phyloP scores from a whole-genome alignment of 257 asterid species.

The Ajuga chamaepitys region DNA sequence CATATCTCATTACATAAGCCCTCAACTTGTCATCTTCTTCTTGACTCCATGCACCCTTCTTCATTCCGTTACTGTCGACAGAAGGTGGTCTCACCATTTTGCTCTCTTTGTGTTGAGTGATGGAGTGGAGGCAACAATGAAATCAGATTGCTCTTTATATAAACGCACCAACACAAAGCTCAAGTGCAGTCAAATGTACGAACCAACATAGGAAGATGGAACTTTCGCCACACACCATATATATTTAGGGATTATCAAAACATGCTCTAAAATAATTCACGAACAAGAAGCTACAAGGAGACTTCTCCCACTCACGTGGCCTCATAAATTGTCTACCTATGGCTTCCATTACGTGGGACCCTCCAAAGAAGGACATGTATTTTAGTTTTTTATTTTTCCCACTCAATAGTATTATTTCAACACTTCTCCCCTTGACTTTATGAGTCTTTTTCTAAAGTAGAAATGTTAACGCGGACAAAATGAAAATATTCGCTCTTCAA shows the following conservation, averaged over 20 bases:
- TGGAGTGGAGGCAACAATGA: neutral
- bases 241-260: neutral
- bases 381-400: too few relatives aligned
- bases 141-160: too few relatives aligned
- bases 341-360: too few relatives aligned
- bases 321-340: neutral
- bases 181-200: slow-evolving; percentile 8
- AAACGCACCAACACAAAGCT: neutral
- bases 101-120: neutral
- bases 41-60: slow-evolving; percentile 32
- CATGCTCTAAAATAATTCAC: neutral
- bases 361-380: too few relatives aligned
- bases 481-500: too few relatives aligned
- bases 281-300: slow-evolving; percentile 12
- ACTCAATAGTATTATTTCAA: too few relatives aligned
- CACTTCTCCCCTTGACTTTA: neutral
- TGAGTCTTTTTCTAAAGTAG: too few relatives aligned
- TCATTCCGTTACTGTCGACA: slow-evolving; percentile 31
- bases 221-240: neutral
- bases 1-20: slow-evolving; percentile 27
- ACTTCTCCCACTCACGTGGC: neutral
- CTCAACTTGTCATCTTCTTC: slow-evolving; percentile 35
- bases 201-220: slow-evolving; percentile 13
- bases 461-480: too few relatives aligned
- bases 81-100: slow-evolving; percentile 36